phyloP scores from a whole-genome alignment of 2,329 filamentous ascomycete genomes.

The Claviceps spartinae region DNA sequence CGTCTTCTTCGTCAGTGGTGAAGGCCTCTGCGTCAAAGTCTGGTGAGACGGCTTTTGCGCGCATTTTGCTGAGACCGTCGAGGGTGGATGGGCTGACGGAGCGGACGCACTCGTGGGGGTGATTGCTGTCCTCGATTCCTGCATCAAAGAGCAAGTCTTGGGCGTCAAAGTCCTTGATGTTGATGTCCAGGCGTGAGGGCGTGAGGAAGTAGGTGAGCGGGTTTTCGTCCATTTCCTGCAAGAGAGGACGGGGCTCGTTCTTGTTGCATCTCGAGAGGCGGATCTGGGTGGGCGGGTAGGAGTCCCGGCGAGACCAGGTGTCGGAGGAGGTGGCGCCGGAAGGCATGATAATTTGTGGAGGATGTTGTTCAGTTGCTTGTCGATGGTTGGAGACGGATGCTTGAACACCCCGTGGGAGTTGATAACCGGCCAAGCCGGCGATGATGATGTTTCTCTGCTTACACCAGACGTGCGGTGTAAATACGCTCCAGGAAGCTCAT shows the following conservation, averaged over 20 bases:
- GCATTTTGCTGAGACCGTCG: slow-evolving; percentile 33
- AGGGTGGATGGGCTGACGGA: slow-evolving; percentile 45
- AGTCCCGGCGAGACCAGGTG: slow-evolving; percentile 27
- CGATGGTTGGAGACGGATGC: background rate
- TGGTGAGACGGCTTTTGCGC: slow-evolving; percentile 20
- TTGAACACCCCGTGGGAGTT: background rate
- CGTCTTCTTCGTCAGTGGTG: slow-evolving; percentile 31
- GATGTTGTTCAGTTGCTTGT: background rate
- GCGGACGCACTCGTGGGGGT: slow-evolving; percentile 32
- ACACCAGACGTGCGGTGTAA: background rate
- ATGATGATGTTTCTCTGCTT: slow-evolving; percentile 2
- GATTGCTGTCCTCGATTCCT: slow-evolving; percentile 38
- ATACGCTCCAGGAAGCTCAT: background rate
- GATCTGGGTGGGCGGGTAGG: slow-evolving; percentile 40
- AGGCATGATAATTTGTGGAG: slow-evolving; percentile 18
- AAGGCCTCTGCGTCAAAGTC: slow-evolving; percentile 28
- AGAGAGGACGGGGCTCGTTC: slow-evolving; percentile 25
- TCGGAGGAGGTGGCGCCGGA: slow-evolving; percentile 5
- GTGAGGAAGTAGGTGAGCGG: slow-evolving; percentile 44
- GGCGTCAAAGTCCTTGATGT: slow-evolving; percentile 25
- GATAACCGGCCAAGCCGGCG: slow-evolving; percentile 2
- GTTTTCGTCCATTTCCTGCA: slow-evolving; percentile 37
- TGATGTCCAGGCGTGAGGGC: slow-evolving; percentile 28
- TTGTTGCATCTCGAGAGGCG: slow-evolving; percentile 25
- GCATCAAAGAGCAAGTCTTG: slow-evolving; percentile 41